Evolutionary conservation across 2,329 filamentous ascomycete species (phyloP), one percentile per base, ranked within the genome.

Genomic region (Colletotrichum graminicola): DNA sequence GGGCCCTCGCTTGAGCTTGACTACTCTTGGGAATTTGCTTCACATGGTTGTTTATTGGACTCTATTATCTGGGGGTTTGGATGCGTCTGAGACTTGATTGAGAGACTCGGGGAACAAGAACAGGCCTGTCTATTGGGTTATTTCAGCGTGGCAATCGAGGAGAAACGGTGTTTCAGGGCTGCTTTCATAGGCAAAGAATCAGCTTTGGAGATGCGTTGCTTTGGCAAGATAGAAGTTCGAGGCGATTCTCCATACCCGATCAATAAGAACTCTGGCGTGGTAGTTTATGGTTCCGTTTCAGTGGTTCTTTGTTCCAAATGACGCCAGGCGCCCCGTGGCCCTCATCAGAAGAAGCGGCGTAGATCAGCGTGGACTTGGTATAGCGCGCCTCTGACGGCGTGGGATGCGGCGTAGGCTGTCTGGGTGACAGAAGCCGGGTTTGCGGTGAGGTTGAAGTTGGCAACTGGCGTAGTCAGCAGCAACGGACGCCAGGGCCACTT

Each of bases 391-490:
- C 36, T 41, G 61, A 64, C 51, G n/a, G 52, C 51, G 60, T 63
- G 7, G 45, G 34, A 52, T n/a, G 26, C 43, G 54, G 60, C 34
- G 16, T 61, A 23, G 36, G 45, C 32, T 51, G 32, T 29, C 45
- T 36, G 45, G 59, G 45, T 29, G 32, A 51, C 47, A 23, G 23
- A 16, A 43, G 32, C 26, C 21, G 54, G 11, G 26, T 21, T 41
- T 32, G 49, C 34, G 36, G 39, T 55, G 66, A 67, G 36, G 66
- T 67, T 68, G 66, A 52, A 65, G 66, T 54, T 68, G 66, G 61
- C 61, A 36, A 23, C 43, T 39, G 51, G 52, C 21, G 39, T 56
- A 65, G 62, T 57, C 39, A 68, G 61, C 60, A 32, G 26, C 43
- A n/a, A n/a, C n/a, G 45, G 21, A 39, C 26, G 52, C 23, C 39